Percentiles rank a stretch among this genome's conserved stretches.
Evolutionary conservation across 306 rosid species (phyloP).

Genomic region (Vigna angularis): DNA sequence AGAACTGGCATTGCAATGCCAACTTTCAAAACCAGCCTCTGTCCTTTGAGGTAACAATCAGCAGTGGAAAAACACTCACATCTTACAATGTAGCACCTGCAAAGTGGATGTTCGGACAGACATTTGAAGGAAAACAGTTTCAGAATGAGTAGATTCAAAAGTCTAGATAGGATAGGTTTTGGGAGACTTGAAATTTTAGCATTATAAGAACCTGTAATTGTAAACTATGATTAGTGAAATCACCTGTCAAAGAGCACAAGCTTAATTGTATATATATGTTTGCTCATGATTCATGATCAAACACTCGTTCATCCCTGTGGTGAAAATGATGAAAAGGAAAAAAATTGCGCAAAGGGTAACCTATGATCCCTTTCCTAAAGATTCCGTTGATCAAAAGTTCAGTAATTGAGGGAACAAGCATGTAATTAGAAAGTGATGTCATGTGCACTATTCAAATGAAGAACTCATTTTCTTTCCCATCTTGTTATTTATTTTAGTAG

Average conservation of each 20-base stretch:
- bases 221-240: slow-evolving; percentile 45
- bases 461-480: slow-evolving; percentile 6
- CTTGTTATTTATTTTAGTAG: slow-evolving; percentile 27
- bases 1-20: slow-evolving; percentile 84
- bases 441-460: background rate
- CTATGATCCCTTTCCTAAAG: slow-evolving; percentile 44
- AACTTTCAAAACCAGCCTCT: slow-evolving; percentile 84
- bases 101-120: slow-evolving; percentile 85
- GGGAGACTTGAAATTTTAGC: slow-evolving; percentile 37
- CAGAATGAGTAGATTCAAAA: slow-evolving; percentile 42
- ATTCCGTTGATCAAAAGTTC: slow-evolving; percentile 31
- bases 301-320: slow-evolving; percentile 36
- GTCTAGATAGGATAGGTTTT: slow-evolving; percentile 22
- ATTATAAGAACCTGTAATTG: background rate
- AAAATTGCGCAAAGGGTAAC: slow-evolving; percentile 39
- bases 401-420: slow-evolving; percentile 36
- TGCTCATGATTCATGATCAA: slow-evolving; percentile 41
- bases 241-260: slow-evolving; percentile 38
- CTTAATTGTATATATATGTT: slow-evolving; percentile 40
- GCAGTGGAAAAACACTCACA: slow-evolving; percentile 73
- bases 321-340: slow-evolving; percentile 25
- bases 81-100: slow-evolving; percentile 86
- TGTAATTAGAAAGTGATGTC: slow-evolving; percentile 41
- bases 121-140: slow-evolving; percentile 91
- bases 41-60: slow-evolving; percentile 86